Evolutionary conservation across 148 eudicot genomes (phyloP).

Genomic region (Chenopodium suecicum): DNA sequence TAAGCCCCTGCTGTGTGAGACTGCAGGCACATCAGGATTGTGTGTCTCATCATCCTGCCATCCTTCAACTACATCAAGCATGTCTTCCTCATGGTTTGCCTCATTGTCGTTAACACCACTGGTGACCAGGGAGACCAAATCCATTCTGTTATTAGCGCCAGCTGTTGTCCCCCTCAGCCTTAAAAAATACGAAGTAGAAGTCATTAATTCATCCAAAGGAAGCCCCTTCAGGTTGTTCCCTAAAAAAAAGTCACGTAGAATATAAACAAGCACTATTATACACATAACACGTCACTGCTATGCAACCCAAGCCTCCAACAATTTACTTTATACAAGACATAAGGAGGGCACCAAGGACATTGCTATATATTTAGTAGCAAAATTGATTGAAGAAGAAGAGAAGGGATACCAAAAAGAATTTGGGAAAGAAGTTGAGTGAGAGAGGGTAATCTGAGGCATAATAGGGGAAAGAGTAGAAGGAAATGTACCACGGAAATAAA

Average conservation of each 20-base stretch:
- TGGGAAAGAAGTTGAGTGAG: neutral
- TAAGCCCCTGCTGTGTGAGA: slow-evolving; percentile 77
- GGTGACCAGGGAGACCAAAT: slow-evolving; percentile 70
- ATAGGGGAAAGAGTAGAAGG: neutral
- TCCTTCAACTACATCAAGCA: slow-evolving; percentile 79
- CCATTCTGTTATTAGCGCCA: slow-evolving; percentile 96
- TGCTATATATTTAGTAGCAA: neutral
- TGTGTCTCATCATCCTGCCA: slow-evolving; percentile 96
- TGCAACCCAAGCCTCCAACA: neutral
- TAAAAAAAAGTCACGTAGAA: neutral
- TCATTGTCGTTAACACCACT: slow-evolving; percentile 76
- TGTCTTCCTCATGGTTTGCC: slow-evolving; percentile 56
- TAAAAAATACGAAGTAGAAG: slow-evolving; percentile 8
- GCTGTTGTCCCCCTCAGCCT: slow-evolving; percentile 83
- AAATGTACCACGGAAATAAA: neutral
- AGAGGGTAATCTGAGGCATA: neutral
- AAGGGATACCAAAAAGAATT: neutral
- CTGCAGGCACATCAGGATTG: slow-evolving; percentile 93
- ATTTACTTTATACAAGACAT: neutral
- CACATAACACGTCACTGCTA: neutral
- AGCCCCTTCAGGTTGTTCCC: neutral
- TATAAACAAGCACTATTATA: too few species aligned
- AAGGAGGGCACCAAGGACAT: neutral
- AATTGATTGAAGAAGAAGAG: neutral
- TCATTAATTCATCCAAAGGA: neutral